Percentiles rank a stretch among this genome's conserved stretches.
Evolutionary conservation across 1,284 basidiomycete genomes (phyloP).

Genomic region (Papiliotrema flavescens): DNA sequence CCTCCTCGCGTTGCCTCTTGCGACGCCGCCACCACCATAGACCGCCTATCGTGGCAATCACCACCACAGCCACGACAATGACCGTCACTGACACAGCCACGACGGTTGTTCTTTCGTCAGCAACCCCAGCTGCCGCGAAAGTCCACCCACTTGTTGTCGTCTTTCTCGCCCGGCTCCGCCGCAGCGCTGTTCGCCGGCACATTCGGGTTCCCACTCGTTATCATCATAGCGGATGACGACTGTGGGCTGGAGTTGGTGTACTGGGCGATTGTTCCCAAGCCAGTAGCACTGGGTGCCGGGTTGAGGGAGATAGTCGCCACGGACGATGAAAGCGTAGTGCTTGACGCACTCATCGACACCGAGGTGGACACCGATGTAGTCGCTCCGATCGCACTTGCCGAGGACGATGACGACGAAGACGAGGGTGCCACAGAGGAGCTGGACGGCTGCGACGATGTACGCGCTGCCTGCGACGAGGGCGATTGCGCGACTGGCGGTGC

Average conservation of each 20-base stretch:
- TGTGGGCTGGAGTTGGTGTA: not conserved
- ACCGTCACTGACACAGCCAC: constrained; percentile 29
- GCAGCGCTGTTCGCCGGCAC: not conserved
- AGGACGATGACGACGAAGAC: constrained; percentile 1
- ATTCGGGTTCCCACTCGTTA: not conserved
- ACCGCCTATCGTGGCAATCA: constrained; percentile 19
- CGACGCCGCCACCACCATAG: constrained; percentile 21
- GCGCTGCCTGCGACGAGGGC: not conserved
- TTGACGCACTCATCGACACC: not conserved
- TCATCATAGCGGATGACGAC: not conserved
- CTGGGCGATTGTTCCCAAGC: not conserved
- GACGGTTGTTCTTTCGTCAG: constrained; percentile 18
- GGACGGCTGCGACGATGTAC: not conserved
- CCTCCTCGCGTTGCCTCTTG: constrained; percentile 13
- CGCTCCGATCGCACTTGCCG: too few species aligned
- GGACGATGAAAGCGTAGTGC: not conserved
- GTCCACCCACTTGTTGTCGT: not conserved
- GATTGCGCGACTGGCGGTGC: not conserved
- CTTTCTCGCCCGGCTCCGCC: not conserved
- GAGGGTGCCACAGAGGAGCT: constrained; percentile 2
- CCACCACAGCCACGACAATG: constrained; percentile 25
- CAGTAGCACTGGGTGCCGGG: not conserved
- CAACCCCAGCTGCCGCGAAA: not conserved
- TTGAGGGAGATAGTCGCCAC: too few species aligned
- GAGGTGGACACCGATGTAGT: not conserved